phyloP scores from a whole-genome alignment of 371 early-diverging fungal genomes.

The Mortierella sp. region DNA sequence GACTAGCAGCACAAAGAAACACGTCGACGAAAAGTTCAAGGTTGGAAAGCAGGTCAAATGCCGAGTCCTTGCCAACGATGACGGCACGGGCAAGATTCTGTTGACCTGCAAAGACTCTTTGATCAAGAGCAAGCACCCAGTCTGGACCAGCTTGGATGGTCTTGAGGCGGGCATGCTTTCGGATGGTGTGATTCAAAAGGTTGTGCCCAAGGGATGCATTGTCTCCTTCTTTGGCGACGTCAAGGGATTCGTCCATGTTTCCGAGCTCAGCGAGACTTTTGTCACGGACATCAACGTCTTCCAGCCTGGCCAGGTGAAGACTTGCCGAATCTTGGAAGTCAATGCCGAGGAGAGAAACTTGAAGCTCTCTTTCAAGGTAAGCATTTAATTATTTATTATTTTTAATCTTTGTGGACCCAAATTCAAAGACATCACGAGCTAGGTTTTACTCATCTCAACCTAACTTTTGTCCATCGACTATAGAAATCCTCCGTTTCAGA shows the following conservation, averaged over 20 bases:
- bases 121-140: conserved; percentile 75
- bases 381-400: too few relatives aligned
- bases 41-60: conserved; percentile 71
- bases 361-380: conserved; percentile 58
- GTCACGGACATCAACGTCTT: conserved; percentile 63
- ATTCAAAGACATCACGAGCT: too few relatives aligned
- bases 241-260: conserved; percentile 72
- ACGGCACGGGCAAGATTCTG: conserved; percentile 61
- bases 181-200: conserved; percentile 72
- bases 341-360: conserved; percentile 65
- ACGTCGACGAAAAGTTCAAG: conserved; percentile 68
- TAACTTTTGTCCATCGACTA: background rate
- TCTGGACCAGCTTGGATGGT: conserved; percentile 67
- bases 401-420: too few relatives aligned
- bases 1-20: conserved; percentile 76
- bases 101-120: conserved; percentile 86
- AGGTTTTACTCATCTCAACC: background rate
- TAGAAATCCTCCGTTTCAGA: conserved; percentile 51
- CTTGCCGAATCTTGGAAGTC: conserved; percentile 75
- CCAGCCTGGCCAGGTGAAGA: conserved; percentile 81
- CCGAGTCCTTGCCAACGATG: conserved; percentile 75
- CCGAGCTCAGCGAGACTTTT: conserved; percentile 71
- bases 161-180: conserved; percentile 67
- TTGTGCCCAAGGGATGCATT: conserved; percentile 75
- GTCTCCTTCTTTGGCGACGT: conserved; percentile 83